Evolutionary conservation across 2,329 filamentous ascomycete species (phyloP).

Genomic region (Pestalotiopsis sp.): DNA sequence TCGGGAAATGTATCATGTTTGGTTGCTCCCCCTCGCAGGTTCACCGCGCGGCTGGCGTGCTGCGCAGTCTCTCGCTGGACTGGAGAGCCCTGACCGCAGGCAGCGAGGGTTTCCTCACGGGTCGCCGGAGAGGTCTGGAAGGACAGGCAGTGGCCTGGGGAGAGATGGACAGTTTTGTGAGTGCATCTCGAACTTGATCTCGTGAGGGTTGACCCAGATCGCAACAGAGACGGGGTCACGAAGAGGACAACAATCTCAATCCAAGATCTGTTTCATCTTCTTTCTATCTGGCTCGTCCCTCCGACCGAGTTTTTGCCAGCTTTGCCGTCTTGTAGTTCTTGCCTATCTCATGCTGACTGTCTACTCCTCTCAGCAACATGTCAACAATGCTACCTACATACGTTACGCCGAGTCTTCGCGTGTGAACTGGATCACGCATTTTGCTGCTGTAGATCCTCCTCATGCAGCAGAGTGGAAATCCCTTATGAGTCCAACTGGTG

Average conservation of each 20-base stretch:
- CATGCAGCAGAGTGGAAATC: slow-evolving; percentile 68
- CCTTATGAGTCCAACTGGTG: slow-evolving; percentile 65
- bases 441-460: slow-evolving; percentile 63
- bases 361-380: slow-evolving; percentile 58
- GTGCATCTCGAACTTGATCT: slow-evolving; percentile 17
- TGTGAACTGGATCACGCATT: slow-evolving; percentile 76
- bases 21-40: slow-evolving; percentile 65
- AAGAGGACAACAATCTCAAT: background rate
- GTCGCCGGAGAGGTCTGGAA: slow-evolving; percentile 22
- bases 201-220: too few species aligned
- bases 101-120: slow-evolving; percentile 29
- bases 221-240: background rate
- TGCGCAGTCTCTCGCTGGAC: slow-evolving; percentile 61
- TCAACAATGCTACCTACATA: slow-evolving; percentile 86
- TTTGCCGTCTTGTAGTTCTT: background rate
- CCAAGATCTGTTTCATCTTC: background rate
- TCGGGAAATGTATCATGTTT: slow-evolving; percentile 77
- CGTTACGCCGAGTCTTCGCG: slow-evolving; percentile 82
- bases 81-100: slow-evolving; percentile 58
- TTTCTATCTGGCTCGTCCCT: background rate
- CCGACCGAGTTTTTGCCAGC: background rate
- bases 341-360: background rate
- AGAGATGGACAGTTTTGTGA: slow-evolving; percentile 69
- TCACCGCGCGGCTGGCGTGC: slow-evolving; percentile 58
- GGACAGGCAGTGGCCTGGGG: slow-evolving; percentile 45